These are phyloP conservation scores for Cladosporium cucumerinum DNA, from an alignment of 2,329 filamentous ascomycete species.

Conservation along the genomic window DNA sequence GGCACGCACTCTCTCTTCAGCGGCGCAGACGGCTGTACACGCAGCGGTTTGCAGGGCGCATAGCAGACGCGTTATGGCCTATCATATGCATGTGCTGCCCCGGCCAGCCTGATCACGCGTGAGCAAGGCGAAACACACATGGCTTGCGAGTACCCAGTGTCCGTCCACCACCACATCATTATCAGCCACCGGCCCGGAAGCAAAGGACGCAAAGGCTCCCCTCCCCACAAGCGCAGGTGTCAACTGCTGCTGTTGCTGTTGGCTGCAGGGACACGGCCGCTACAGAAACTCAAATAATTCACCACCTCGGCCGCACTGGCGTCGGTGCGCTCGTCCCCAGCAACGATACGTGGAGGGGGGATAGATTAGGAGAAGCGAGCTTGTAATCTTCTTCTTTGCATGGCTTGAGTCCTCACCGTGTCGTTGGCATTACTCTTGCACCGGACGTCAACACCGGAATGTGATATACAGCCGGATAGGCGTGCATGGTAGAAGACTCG, in stretches of 20 bases:
- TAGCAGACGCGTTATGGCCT: background rate
- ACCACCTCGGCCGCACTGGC: background rate
- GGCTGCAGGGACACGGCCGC: constrained; percentile 12
- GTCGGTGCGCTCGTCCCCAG: constrained; percentile 11
- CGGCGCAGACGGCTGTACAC: background rate
- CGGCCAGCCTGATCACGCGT: background rate
- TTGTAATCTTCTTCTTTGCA: constrained; percentile 4
- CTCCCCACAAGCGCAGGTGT: constrained; percentile 8
- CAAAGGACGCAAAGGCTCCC: constrained; percentile 3
- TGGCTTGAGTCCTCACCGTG: background rate
- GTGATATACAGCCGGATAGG: background rate
- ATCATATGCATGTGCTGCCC: background rate
- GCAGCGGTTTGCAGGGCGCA: constrained; percentile 5
- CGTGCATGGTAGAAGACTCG: background rate
- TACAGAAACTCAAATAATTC: constrained; percentile 15
- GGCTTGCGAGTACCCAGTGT: background rate
- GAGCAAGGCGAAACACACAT: background rate
- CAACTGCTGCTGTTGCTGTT: constrained; percentile 9
- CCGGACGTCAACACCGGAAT: background rate
- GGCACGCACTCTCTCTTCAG: background rate
- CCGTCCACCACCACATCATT: background rate
- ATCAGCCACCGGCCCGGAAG: constrained; percentile 3
- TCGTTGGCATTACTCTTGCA: background rate
- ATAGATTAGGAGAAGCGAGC: constrained; percentile 2
- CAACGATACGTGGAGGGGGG: constrained; percentile 3